These are phyloP conservation scores for Babesia sp. DNA, from an alignment of 169 alveolate species.

Conservation along the genomic window DNA sequence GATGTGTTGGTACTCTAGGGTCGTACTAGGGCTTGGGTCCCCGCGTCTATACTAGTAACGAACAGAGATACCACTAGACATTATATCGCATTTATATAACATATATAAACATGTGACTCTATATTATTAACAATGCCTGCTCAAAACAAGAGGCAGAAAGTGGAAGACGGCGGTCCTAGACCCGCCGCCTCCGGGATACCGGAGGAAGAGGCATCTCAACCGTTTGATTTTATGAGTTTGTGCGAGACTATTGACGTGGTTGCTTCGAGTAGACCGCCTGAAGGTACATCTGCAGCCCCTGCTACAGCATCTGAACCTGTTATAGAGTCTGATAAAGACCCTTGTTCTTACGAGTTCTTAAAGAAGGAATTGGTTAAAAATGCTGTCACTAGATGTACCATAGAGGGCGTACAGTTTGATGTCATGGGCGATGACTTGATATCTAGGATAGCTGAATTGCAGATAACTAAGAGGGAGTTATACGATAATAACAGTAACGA, in stretches of 20 bases:
- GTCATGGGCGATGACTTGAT: slow-evolving; percentile 79
- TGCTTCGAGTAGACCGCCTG: background rate
- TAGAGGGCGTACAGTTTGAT: slow-evolving; percentile 80
- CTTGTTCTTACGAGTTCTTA: background rate
- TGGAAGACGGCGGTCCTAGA: slow-evolving; percentile 5
- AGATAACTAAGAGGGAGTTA: slow-evolving; percentile 75
- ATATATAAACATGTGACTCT: background rate
- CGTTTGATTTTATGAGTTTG: slow-evolving; percentile 16
- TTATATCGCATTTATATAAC: background rate
- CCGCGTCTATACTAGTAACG: background rate
- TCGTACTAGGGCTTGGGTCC: too few species aligned
- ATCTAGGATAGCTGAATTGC: slow-evolving; percentile 76
- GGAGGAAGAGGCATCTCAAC: slow-evolving; percentile 6
- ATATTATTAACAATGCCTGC: background rate
- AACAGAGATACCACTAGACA: background rate
- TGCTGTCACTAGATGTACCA: slow-evolving; percentile 46
- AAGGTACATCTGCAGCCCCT: background rate
- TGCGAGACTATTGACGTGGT: slow-evolving; percentile 11
- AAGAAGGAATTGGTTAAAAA: slow-evolving; percentile 48
- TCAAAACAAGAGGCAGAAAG: slow-evolving; percentile 4
- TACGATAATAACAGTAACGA: slow-evolving; percentile 73
- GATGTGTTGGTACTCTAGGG: too few species aligned
- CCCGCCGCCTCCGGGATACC: background rate
- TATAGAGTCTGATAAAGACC: background rate
- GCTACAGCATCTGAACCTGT: background rate